Evolutionary conservation across 495 filamentous ascomycete genomes (phyloP).

Genomic region (Xylaria longipes): DNA sequence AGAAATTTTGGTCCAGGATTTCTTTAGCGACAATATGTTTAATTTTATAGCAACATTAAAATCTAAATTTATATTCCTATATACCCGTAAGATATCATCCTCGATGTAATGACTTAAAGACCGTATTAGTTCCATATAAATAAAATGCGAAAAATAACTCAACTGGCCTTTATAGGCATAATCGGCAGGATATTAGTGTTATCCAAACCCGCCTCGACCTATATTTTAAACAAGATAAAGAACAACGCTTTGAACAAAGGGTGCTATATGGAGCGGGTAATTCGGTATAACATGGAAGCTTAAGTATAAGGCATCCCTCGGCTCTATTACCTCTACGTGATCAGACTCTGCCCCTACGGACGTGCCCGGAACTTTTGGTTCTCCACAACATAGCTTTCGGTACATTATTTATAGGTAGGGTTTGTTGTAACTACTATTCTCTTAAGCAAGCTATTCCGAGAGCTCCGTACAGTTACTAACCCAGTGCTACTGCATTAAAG

Average conservation of each 20-base stretch:
- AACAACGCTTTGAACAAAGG: neutral
- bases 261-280: neutral
- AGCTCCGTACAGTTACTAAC: neutral
- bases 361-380: neutral
- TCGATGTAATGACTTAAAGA: no score
- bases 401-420: conserved; percentile 4
- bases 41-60: no score
- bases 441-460: no score
- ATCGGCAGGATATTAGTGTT: neutral
- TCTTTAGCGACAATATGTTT: no score
- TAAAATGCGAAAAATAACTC: neutral
- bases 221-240: conserved; percentile 4
- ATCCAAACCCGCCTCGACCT: neutral
- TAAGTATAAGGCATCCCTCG: neutral
- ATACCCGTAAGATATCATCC: no score
- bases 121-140: neutral
- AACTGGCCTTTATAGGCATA: neutral
- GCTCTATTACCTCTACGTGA: neutral
- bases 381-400: neutral
- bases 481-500: neutral
- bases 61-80: no score
- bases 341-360: neutral
- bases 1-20: no score
- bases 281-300: neutral
- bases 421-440: neutral